Conservation (phyloP, 2,329 filamentous ascomycete genomes). For the Rhynchosporium graminicola region DNA sequence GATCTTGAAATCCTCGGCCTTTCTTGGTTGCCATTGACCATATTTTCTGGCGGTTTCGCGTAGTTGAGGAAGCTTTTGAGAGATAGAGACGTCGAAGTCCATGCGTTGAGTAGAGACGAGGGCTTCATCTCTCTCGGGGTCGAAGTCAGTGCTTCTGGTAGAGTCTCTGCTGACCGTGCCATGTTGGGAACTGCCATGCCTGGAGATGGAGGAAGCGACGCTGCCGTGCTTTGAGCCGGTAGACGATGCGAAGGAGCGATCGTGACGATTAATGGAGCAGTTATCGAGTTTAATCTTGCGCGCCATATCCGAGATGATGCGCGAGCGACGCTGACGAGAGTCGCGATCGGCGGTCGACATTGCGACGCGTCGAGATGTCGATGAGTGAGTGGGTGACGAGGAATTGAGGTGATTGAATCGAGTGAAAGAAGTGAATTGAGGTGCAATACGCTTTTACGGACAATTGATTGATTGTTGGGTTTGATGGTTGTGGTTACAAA, state of each 20-base stretch:
- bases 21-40: constrained; percentile 36
- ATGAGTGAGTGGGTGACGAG: not conserved
- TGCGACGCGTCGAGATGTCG: not conserved
- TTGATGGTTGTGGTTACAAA: constrained; percentile 8
- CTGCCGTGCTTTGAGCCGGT: constrained; percentile 9
- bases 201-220: not conserved
- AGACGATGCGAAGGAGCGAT: constrained; percentile 7
- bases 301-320: constrained; percentile 10
- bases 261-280: constrained; percentile 4
- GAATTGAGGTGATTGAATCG: not conserved
- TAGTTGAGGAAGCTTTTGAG: constrained; percentile 34
- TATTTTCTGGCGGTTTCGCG: constrained; percentile 41
- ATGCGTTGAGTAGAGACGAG: constrained; percentile 30
- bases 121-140: constrained; percentile 34
- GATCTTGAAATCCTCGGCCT: constrained; percentile 44
- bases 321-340: constrained; percentile 6
- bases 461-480: not conserved
- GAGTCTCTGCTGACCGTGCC: constrained; percentile 36
- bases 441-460: constrained; percentile 2
- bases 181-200: constrained; percentile 36
- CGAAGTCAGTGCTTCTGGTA: constrained; percentile 20
- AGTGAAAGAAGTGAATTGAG: not conserved
- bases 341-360: constrained; percentile 8
- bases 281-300: constrained; percentile 8
- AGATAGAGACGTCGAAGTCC: constrained; percentile 23